phyloP scores from a whole-genome alignment of 306 rosid genomes.

The Inga laurina region DNA sequence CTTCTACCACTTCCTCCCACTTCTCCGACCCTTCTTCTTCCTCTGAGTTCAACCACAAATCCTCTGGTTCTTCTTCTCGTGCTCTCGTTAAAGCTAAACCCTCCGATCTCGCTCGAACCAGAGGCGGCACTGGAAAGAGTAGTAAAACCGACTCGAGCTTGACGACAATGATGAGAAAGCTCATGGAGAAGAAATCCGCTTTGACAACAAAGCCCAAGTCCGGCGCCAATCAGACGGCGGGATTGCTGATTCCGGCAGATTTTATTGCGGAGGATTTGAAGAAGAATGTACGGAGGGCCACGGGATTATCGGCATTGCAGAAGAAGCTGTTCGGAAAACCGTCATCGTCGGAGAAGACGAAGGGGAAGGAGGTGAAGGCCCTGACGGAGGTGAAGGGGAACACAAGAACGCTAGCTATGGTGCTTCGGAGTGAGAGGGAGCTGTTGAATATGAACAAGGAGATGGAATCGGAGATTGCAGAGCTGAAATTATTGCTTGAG shows the following conservation, averaged over 20 bases:
- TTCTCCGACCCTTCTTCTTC: constrained; percentile 85
- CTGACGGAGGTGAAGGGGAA: constrained; percentile 90
- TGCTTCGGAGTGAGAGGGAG: constrained; percentile 92
- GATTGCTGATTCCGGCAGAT: constrained; percentile 67
- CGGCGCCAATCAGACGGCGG: constrained; percentile 31
- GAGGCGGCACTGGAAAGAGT: constrained; percentile 26
- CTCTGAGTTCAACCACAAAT: constrained; percentile 46
- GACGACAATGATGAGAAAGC: constrained; percentile 70
- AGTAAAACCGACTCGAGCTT: constrained; percentile 56
- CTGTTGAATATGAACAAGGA: constrained; percentile 72
- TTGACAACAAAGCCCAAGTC: constrained; percentile 38
- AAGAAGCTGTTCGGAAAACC: constrained; percentile 80
- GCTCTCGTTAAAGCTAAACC: constrained; percentile 63
- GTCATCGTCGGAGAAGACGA: constrained; percentile 41
- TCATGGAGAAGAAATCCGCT: constrained; percentile 61
- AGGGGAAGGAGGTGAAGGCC: constrained; percentile 70
- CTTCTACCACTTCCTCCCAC: constrained; percentile 72
- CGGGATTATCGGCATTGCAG: constrained; percentile 62
- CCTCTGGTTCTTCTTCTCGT: constrained; percentile 44
- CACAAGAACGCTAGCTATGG: constrained; percentile 92
- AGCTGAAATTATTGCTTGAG: constrained; percentile 60
- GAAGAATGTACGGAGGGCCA: constrained; percentile 60
- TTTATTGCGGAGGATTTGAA: constrained; percentile 65
- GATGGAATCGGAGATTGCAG: constrained; percentile 57
- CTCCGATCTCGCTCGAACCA: constrained; percentile 36